Conservation (phyloP, 2,329 filamentous ascomycete species). For the Botrytis aclada region DNA sequence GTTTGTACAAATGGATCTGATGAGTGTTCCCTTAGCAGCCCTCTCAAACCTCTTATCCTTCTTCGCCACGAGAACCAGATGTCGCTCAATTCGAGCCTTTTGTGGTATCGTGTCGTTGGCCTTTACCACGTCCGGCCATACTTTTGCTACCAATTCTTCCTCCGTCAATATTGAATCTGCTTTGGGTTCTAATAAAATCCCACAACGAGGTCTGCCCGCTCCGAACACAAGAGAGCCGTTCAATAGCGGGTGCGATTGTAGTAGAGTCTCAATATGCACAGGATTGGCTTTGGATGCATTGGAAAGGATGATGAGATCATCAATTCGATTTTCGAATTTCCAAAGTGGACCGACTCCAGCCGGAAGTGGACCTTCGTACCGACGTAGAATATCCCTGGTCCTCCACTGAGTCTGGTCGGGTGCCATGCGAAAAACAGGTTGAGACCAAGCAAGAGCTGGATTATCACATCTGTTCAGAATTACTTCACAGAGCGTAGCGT, state of each 20-base stretch:
- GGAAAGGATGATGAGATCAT: constrained; percentile 45
- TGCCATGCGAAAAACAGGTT: constrained; percentile 44
- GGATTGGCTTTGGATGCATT: constrained; percentile 48
- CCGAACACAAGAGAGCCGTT: constrained; percentile 40
- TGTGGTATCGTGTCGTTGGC: constrained; percentile 25
- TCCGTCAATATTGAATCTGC: background rate
- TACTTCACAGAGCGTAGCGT: background rate
- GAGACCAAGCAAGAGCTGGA: background rate
- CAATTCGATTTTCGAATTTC: constrained; percentile 36
- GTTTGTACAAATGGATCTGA: constrained; percentile 3
- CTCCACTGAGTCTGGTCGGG: constrained; percentile 43
- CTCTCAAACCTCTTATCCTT: constrained; percentile 22
- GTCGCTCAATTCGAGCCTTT: constrained; percentile 23
- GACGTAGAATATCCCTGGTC: constrained; percentile 43
- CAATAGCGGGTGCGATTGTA: constrained; percentile 38
- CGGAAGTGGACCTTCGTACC: constrained; percentile 22
- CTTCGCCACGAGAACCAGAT: constrained; percentile 23
- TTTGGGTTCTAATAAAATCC: constrained; percentile 25
- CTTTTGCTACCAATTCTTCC: constrained; percentile 17
- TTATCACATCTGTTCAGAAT: background rate
- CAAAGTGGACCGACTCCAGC: constrained; percentile 34
- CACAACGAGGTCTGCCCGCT: constrained; percentile 28
- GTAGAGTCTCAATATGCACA: constrained; percentile 40
- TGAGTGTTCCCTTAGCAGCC: constrained; percentile 24
- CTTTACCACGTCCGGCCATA: constrained; percentile 26